These are phyloP conservation scores for Colletotrichum spaethianum DNA, from an alignment of 2,329 filamentous ascomycete genomes.

Conservation along the genomic window DNA sequence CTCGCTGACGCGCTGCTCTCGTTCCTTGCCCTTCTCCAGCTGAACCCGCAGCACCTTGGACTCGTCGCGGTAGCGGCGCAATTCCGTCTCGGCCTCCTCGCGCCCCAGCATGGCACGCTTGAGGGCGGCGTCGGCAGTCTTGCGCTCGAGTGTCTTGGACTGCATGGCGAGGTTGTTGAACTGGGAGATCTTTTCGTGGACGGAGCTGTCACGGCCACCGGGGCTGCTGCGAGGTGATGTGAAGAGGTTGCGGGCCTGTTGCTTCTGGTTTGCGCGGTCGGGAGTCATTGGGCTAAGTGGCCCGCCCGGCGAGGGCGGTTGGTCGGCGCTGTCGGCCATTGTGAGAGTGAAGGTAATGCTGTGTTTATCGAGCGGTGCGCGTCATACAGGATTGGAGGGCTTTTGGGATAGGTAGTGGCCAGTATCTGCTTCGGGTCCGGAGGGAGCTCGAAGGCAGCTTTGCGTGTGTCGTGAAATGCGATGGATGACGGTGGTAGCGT, in stretches of 20 bases:
- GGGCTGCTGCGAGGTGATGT: constrained; percentile 54
- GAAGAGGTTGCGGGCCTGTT: constrained; percentile 55
- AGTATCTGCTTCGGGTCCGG: too few species aligned
- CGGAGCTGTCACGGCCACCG: constrained; percentile 67
- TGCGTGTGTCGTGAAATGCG: neutral
- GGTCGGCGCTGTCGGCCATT: constrained; percentile 64
- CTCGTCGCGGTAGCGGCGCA: constrained; percentile 75
- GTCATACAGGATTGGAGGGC: neutral
- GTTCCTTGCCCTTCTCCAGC: constrained; percentile 75
- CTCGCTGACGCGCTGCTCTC: constrained; percentile 77
- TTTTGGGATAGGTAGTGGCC: neutral
- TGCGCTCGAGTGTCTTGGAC: constrained; percentile 74
- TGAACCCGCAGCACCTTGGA: constrained; percentile 67
- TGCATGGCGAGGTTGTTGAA: constrained; percentile 78
- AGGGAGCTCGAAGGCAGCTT: constrained; percentile 16
- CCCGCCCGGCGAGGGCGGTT: constrained; percentile 65
- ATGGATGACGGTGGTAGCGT: constrained; percentile 20
- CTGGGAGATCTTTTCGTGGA: constrained; percentile 78
- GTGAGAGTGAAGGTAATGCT: constrained; percentile 23
- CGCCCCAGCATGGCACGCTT: constrained; percentile 77
- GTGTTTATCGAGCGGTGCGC: neutral
- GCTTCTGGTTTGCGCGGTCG: constrained; percentile 72
- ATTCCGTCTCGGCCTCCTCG: constrained; percentile 80
- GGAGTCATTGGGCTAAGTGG: constrained; percentile 74
- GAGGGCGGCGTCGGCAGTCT: constrained; percentile 75